Percentiles rank a stretch among this genome's conserved stretches.
Evolutionary conservation across 2,329 filamentous ascomycete genomes (phyloP).

Genomic region (Neurospora sp.): DNA sequence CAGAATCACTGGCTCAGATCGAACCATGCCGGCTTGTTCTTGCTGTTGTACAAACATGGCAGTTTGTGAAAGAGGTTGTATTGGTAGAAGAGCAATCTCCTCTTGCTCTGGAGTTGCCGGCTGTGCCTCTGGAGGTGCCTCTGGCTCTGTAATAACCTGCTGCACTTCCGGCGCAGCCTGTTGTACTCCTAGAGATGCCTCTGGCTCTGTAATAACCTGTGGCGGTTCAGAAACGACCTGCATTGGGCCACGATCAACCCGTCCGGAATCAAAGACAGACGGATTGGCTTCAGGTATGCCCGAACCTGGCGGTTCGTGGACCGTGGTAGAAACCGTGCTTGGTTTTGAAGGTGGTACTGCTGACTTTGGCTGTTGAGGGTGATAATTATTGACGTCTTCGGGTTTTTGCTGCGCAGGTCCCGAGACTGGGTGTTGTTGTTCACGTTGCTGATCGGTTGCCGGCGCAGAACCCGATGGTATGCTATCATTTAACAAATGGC

Average conservation of each 20-base stretch:
- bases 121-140: not conserved
- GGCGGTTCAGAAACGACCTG: not conserved
- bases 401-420: not conserved
- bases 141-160: not conserved
- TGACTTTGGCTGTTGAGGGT: not conserved
- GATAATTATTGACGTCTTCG: not conserved
- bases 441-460: not conserved
- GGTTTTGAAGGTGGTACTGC: not conserved
- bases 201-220: not conserved
- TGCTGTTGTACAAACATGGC: not conserved
- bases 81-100: not conserved
- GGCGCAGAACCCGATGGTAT: not conserved
- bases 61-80: not conserved
- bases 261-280: not conserved
- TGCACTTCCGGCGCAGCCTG: not conserved
- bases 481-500: not conserved
- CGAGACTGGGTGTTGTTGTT: not conserved
- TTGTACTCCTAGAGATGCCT: not conserved
- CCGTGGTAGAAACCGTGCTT: not conserved
- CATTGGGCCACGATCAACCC: not conserved
- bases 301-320: not conserved
- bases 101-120: not conserved
- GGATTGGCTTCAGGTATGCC: not conserved
- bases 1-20: not conserved
- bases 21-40: not conserved